A percentile compares a stretch with the other conserved stretches of the same genome.
Conservation (phyloP, 179 eudicot genomes). For the Heliamphora pulchella region DNA sequence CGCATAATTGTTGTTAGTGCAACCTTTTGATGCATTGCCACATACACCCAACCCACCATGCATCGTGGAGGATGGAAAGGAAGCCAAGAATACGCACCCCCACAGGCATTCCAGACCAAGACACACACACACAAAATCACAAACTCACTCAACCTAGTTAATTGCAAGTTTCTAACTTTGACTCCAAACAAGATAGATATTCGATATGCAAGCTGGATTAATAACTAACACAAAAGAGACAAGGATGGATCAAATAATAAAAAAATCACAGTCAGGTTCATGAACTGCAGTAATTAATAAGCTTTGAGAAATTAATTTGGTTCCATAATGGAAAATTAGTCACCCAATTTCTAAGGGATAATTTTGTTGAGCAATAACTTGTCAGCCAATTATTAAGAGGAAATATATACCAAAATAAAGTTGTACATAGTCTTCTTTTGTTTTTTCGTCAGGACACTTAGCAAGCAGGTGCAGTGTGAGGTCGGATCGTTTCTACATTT, state of each 20-base stretch:
- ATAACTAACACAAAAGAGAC: background rate
- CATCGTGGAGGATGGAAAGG: constrained; percentile 46
- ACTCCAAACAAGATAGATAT: background rate
- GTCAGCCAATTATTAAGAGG: too few relatives aligned
- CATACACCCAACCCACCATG: constrained; percentile 69
- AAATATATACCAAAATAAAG: too few relatives aligned
- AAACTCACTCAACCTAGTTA: constrained; percentile 49
- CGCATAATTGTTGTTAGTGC: constrained; percentile 96
- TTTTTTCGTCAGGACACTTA: too few relatives aligned
- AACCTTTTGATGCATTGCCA: constrained; percentile 68
- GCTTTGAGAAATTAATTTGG: background rate
- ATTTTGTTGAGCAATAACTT: background rate
- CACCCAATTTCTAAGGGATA: background rate
- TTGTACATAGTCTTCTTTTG: too few relatives aligned
- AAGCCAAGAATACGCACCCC: constrained; percentile 62
- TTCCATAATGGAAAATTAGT: background rate
- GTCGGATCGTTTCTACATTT: too few relatives aligned
- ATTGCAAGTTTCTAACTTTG: constrained; percentile 18
- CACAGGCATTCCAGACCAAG: constrained; percentile 41
- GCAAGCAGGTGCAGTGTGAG: too few relatives aligned
- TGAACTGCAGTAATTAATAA: background rate
- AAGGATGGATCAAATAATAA: background rate
- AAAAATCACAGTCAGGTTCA: background rate
- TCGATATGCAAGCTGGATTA: background rate
- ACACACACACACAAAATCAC: constrained; percentile 35